Conservation (phyloP, 345 rosid species). For the Kernera saxatilis region DNA sequence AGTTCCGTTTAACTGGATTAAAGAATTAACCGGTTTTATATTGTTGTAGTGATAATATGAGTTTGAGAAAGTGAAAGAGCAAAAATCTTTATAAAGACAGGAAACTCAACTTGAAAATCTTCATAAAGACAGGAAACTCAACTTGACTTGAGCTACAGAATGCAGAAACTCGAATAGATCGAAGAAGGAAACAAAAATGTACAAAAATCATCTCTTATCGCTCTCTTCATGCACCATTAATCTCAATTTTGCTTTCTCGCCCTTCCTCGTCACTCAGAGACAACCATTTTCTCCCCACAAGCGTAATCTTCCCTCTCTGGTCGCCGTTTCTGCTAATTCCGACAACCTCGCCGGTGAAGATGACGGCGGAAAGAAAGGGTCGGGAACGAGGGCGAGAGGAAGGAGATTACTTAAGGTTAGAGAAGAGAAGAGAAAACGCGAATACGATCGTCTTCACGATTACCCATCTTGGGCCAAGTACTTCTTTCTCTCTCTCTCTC, state of each 20-base stretch:
- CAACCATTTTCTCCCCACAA: constrained; percentile 14
- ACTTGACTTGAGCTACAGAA: not conserved
- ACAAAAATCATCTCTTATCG: not conserved
- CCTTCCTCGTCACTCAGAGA: not conserved
- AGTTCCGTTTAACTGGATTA: not conserved
- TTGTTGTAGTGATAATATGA: too few relatives aligned
- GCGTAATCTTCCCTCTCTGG: not conserved
- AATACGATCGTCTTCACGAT: constrained; percentile 61
- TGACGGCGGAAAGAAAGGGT: constrained; percentile 37
- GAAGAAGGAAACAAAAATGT: constrained; percentile 11
- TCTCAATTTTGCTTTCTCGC: constrained; percentile 17
- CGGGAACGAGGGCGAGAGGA: constrained; percentile 92
- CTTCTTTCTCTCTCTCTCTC: not conserved
- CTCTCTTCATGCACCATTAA: not conserved
- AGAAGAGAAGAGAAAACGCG: constrained; percentile 85
- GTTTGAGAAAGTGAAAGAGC: too few relatives aligned
- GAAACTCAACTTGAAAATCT: too few relatives aligned
- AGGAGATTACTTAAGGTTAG: constrained; percentile 71
- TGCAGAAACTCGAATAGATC: not conserved
- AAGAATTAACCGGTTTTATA: not conserved
- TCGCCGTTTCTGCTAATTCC: constrained; percentile 12
- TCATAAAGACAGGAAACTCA: too few relatives aligned
- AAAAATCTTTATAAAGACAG: not conserved
- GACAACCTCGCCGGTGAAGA: constrained; percentile 4
- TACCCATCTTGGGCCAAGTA: constrained; percentile 94